Percentiles rank a stretch among this genome's conserved stretches.
These are phyloP conservation scores for Parasitella parasitica DNA, from an alignment of 371 early-diverging fungal genomes.

Conservation along the genomic window DNA sequence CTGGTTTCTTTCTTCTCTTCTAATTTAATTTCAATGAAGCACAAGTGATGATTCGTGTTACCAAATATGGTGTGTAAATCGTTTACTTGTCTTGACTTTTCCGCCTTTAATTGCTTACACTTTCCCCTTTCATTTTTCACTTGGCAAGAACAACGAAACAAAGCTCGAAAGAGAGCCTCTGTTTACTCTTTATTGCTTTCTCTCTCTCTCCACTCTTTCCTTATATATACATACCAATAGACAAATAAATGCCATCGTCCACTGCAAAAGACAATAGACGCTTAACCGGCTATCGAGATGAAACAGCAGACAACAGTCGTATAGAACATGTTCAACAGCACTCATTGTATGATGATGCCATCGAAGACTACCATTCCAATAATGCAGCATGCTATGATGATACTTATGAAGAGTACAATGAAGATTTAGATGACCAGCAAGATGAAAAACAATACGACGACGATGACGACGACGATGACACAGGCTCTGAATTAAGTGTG, in stretches of 20 bases:
- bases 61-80: not conserved
- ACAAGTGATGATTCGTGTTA: not conserved
- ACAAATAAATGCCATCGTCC: not conserved
- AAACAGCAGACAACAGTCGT: not conserved
- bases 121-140: not conserved
- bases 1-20: not conserved
- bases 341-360: conserved; percentile 45
- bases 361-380: conserved; percentile 39
- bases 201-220: not conserved
- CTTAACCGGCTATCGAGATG: conserved; percentile 23
- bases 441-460: conserved; percentile 11
- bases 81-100: not conserved
- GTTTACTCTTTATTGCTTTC: not conserved
- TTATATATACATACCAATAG: not conserved
- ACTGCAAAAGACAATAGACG: conserved; percentile 18
- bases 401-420: conserved; percentile 39
- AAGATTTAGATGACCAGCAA: conserved; percentile 45
- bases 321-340: conserved; percentile 20
- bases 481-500: conserved; percentile 56
- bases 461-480: conserved; percentile 52
- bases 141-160: not conserved
- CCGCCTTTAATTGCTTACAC: not conserved
- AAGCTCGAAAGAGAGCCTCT: not conserved
- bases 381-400: conserved; percentile 20
- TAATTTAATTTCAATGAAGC: not conserved